phyloP scores from a whole-genome alignment of 495 filamentous ascomycete genomes.

The Letharia columbiana region DNA sequence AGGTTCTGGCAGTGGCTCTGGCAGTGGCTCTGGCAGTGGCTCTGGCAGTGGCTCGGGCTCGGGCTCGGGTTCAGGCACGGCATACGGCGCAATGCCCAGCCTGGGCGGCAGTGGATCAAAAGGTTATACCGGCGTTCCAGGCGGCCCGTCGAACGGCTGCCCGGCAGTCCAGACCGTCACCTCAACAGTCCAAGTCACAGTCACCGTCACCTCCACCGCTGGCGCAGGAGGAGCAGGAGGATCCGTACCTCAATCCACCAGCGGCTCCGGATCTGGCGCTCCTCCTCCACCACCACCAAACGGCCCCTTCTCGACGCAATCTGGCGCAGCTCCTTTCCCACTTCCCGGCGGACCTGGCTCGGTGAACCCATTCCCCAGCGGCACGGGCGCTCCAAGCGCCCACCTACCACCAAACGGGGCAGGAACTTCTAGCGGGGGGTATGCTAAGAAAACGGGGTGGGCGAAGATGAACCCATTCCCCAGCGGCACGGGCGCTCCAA shows the following conservation, averaged over 20 bases:
- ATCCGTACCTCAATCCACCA: not conserved
- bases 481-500: not conserved
- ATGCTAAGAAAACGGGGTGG: not conserved
- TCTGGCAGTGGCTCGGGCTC: not conserved
- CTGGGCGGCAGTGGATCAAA: not conserved
- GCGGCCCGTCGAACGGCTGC: conserved; percentile 8
- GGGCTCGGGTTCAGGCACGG: not conserved
- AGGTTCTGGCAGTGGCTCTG: conserved; percentile 26
- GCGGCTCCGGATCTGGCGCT: not conserved
- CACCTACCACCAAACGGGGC: not conserved
- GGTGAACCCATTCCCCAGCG: not conserved
- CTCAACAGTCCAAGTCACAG: conserved; percentile 38
- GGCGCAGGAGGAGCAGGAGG: not conserved
- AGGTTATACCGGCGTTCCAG: not conserved
- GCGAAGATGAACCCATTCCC: not conserved
- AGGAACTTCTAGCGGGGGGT: not conserved
- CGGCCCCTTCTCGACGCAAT: conserved; percentile 6
- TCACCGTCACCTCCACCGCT: conserved; percentile 18
- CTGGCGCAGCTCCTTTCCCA: not conserved
- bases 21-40: not conserved
- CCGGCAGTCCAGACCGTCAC: conserved; percentile 16
- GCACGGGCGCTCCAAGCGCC: not conserved
- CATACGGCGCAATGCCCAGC: not conserved
- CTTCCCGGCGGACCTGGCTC: not conserved
- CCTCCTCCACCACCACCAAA: not conserved